These are phyloP conservation scores for Sparassis latifolia DNA, from an alignment of 1,284 basidiomycete species.

Conservation along the genomic window DNA sequence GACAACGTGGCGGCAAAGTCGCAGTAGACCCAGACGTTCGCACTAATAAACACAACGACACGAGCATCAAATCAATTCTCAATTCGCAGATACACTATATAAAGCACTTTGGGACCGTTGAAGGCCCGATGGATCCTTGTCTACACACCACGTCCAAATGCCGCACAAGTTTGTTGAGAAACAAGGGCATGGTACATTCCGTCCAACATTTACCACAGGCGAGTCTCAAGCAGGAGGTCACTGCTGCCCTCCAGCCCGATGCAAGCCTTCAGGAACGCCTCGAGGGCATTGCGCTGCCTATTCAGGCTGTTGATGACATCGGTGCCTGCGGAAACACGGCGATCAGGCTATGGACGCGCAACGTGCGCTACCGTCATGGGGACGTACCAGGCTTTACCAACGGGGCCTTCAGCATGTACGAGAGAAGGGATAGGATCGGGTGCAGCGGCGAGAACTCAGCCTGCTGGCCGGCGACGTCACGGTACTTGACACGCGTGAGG, in stretches of 20 bases:
- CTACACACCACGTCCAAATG: neutral
- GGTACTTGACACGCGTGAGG: slow-evolving; percentile 89
- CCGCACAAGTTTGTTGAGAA: slow-evolving; percentile 2
- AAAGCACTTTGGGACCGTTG: too few relatives aligned
- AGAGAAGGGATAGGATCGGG: slow-evolving; percentile 83
- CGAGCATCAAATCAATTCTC: too few relatives aligned
- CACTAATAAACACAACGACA: too few relatives aligned
- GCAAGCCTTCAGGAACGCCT: slow-evolving; percentile 90
- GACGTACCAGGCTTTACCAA: slow-evolving; percentile 86
- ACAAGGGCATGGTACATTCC: neutral
- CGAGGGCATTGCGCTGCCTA: slow-evolving; percentile 92
- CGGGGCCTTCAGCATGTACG: slow-evolving; percentile 97
- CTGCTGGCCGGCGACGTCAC: slow-evolving; percentile 41
- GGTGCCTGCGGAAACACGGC: slow-evolving; percentile 37
- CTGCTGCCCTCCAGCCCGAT: slow-evolving; percentile 78
- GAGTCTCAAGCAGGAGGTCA: slow-evolving; percentile 82
- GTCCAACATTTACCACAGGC: slow-evolving; percentile 65
- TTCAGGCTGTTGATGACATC: slow-evolving; percentile 95
- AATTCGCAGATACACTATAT: too few relatives aligned
- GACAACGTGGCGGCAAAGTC: too few relatives aligned
- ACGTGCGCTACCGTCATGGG: neutral
- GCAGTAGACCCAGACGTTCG: too few relatives aligned
- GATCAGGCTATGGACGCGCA: neutral
- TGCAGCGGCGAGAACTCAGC: slow-evolving; percentile 77
- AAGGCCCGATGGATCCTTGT: neutral